Conservation (phyloP, 306 rosid genomes). For the Alnus glutinosa region DNA sequence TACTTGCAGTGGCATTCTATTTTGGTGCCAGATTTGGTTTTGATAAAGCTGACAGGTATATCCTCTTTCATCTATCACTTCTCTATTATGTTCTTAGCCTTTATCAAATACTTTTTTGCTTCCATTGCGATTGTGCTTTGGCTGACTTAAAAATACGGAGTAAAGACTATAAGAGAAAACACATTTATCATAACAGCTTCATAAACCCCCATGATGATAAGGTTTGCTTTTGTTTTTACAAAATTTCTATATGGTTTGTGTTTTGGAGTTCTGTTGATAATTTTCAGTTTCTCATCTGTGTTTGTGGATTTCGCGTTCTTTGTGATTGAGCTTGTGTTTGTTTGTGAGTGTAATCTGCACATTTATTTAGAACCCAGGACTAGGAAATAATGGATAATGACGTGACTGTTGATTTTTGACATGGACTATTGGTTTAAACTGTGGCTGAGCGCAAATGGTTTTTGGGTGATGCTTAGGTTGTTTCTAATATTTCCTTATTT, state of each 20-base stretch:
- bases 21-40: slow-evolving; percentile 56
- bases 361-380: not conserved
- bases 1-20: slow-evolving; percentile 51
- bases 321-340: not conserved
- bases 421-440: not conserved
- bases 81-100: not conserved
- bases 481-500: not conserved
- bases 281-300: not conserved
- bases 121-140: not conserved
- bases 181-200: not conserved
- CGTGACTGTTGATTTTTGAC: not conserved
- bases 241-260: not conserved
- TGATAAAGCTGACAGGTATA: slow-evolving; percentile 51
- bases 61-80: not conserved
- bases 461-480: not conserved
- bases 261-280: not conserved
- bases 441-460: not conserved
- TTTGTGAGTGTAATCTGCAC: not conserved
- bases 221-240: not conserved
- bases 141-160: not conserved
- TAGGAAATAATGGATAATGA: not conserved
- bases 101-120: not conserved
- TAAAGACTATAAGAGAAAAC: not conserved
- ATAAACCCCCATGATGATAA: not conserved
- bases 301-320: not conserved